Base-by-base conservation (phyloP, 768 basidiomycete species). In the Baorangia bicolor region DNA sequence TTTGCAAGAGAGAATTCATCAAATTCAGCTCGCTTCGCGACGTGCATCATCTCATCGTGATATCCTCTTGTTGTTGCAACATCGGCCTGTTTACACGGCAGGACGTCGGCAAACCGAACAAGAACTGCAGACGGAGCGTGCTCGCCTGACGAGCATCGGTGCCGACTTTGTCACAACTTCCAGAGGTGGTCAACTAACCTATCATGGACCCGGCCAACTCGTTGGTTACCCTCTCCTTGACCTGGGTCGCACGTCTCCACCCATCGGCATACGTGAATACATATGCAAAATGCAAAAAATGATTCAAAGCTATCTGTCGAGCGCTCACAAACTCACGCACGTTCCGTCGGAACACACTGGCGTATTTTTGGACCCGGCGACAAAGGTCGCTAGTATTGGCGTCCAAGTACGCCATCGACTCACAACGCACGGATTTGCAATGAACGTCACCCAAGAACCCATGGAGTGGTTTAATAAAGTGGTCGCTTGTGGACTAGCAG, bases 161-260 rank as follows among this genome's bases (percentile, higher is more conserved):
- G 96, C 96, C 0, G 92, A 97, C 67, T 95, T 95, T 64, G 81
- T 90, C 37, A 75, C 83, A 23, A 85, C 94, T 3, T 79, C 83
- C 50, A 80, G 97, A 50, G 97, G 97, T 14, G 97, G 97, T 3
- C 88, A 98, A 74, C 81, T 94, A 54, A 99, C 97, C 2, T 99
- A 92, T 72, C 97, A 99, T 70, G 97, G 97, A 0, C 95, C 97
- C 2, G 97, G 97, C 7, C 97, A 99, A 73, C 78, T 99, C 64
- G 90, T 98, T 16, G 97, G 94, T 28, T 99, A 99, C 69, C 93
- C 94, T 2, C 78, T 98, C 49, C 78, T 98, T 48, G 96, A 98
- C 75, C 81, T 98, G 20, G 83, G 83, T n/a, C 85, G 86, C 33
- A 84, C 88, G 63, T 75, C 81, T 42, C 92, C 94, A 9, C 75